Conservation (phyloP, 1,284 basidiomycete species). For the Austroboletus olivaceoglutinosus region DNA sequence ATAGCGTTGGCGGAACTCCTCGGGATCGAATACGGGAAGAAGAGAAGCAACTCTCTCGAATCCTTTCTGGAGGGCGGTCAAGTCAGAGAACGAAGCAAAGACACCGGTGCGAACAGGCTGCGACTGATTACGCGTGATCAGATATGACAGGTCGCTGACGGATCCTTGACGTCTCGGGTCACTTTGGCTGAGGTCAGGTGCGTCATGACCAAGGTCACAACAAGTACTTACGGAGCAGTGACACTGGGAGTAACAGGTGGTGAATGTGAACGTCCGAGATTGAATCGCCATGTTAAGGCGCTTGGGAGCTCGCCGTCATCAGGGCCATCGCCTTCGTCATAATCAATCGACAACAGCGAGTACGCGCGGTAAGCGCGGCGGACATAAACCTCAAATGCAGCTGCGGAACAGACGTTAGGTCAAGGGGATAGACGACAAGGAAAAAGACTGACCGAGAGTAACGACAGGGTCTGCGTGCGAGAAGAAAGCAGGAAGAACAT, state of each 20-base stretch:
- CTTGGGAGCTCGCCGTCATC: slow-evolving; percentile 80
- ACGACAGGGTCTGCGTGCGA: slow-evolving; percentile 83
- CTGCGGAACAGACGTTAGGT: slow-evolving; percentile 41
- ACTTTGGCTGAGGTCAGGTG: slow-evolving; percentile 28
- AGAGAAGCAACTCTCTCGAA: slow-evolving; percentile 69
- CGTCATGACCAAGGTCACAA: slow-evolving; percentile 1
- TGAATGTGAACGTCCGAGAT: slow-evolving; percentile 80
- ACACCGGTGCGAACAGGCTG: slow-evolving; percentile 88
- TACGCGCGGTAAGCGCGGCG: slow-evolving; percentile 96
- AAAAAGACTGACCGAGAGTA: slow-evolving; percentile 60
- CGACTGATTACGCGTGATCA: slow-evolving; percentile 78
- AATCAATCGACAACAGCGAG: slow-evolving; percentile 88
- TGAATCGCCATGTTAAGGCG: slow-evolving; percentile 91
- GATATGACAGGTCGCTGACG: slow-evolving; percentile 90
- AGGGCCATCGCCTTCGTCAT: slow-evolving; percentile 81
- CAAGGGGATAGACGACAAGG: neutral
- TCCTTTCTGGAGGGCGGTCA: slow-evolving; percentile 69
- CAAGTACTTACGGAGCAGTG: slow-evolving; percentile 51
- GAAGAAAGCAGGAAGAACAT: slow-evolving; percentile 97
- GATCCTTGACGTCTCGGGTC: slow-evolving; percentile 70
- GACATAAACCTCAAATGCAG: slow-evolving; percentile 95
- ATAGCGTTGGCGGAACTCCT: slow-evolving; percentile 74
- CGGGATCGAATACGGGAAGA: slow-evolving; percentile 69
- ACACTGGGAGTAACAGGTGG: slow-evolving; percentile 84
- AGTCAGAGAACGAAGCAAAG: slow-evolving; percentile 84